phyloP scores from a whole-genome alignment of 1,284 basidiomycete genomes.

The Ceratobasidium sp. region DNA sequence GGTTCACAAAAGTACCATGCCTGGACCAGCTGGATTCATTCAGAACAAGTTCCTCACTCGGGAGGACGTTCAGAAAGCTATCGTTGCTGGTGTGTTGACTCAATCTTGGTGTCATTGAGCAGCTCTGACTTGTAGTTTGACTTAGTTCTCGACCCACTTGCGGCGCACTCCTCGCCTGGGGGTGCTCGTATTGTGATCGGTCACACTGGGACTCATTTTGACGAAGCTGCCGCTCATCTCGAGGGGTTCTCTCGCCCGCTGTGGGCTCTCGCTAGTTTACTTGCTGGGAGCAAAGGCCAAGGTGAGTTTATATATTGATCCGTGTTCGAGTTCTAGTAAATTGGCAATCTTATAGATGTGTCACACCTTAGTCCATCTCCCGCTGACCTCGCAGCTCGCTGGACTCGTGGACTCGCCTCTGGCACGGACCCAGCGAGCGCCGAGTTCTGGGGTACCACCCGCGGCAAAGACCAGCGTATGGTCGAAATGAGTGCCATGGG shows the following conservation, averaged over 20 bases:
- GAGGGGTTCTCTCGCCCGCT: slow-evolving; percentile 83
- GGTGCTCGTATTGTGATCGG: slow-evolving; percentile 79
- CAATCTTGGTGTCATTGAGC: neutral
- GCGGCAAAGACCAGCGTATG: slow-evolving; percentile 84
- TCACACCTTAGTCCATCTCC: slow-evolving; percentile 13
- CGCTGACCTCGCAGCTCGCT: slow-evolving; percentile 62
- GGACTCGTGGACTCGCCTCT: slow-evolving; percentile 74
- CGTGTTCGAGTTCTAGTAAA: neutral
- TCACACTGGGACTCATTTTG: slow-evolving; percentile 81
- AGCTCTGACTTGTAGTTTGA: neutral
- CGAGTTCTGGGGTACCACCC: slow-evolving; percentile 83
- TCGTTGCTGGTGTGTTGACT: slow-evolving; percentile 16
- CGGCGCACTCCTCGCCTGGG: slow-evolving; percentile 76
- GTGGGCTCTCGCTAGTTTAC: slow-evolving; percentile 78
- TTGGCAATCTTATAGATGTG: slow-evolving; percentile 4
- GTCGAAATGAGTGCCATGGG: slow-evolving; percentile 85
- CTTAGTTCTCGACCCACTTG: slow-evolving; percentile 73
- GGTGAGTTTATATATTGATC: slow-evolving; percentile 64
- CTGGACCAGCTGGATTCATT: slow-evolving; percentile 35
- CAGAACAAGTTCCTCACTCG: slow-evolving; percentile 39
- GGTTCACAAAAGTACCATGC: slow-evolving; percentile 11
- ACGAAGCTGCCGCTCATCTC: slow-evolving; percentile 78
- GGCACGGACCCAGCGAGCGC: slow-evolving; percentile 74
- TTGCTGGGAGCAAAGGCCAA: slow-evolving; percentile 66
- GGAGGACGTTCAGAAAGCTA: slow-evolving; percentile 30